These are phyloP conservation scores for Cytospora leucostoma DNA, from an alignment of 2,329 filamentous ascomycete genomes.

Conservation along the genomic window DNA sequence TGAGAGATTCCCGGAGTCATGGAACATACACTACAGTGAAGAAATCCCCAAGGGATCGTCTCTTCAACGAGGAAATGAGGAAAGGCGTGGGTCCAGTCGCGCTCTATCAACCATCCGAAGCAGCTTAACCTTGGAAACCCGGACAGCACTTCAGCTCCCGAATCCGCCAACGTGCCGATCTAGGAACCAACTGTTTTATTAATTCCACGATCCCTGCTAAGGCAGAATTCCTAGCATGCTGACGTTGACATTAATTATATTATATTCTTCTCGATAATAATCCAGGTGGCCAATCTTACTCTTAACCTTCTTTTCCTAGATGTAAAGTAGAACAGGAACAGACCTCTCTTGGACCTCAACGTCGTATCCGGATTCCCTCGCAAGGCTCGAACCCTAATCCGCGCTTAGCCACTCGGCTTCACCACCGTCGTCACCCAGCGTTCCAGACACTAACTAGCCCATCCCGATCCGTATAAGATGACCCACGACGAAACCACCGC, in stretches of 20 bases:
- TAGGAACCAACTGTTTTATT: background rate
- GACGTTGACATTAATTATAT: background rate
- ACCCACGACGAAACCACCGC: conserved; percentile 17
- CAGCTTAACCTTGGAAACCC: background rate
- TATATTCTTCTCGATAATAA: too few species aligned
- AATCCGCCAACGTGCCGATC: background rate
- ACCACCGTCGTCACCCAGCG: background rate
- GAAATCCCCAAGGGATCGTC: background rate
- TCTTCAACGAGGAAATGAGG: background rate
- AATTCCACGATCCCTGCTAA: background rate
- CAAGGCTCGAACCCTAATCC: conserved; percentile 14
- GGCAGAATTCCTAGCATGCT: background rate
- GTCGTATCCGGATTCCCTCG: conserved; percentile 11
- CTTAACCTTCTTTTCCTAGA: too few species aligned
- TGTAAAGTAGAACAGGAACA: too few species aligned
- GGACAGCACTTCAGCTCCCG: background rate
- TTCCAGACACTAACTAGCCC: conserved; percentile 3
- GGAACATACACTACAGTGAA: too few species aligned
- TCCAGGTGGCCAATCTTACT: too few species aligned
- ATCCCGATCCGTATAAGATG: background rate
- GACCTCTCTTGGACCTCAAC: background rate
- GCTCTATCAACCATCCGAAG: too few species aligned
- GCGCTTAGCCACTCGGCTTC: background rate
- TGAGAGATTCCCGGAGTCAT: background rate
- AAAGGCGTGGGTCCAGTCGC: background rate